These are phyloP conservation scores for Bonia amplexicaulis DNA, from an alignment of 176 grass and related monocot species.

Conservation along the genomic window DNA sequence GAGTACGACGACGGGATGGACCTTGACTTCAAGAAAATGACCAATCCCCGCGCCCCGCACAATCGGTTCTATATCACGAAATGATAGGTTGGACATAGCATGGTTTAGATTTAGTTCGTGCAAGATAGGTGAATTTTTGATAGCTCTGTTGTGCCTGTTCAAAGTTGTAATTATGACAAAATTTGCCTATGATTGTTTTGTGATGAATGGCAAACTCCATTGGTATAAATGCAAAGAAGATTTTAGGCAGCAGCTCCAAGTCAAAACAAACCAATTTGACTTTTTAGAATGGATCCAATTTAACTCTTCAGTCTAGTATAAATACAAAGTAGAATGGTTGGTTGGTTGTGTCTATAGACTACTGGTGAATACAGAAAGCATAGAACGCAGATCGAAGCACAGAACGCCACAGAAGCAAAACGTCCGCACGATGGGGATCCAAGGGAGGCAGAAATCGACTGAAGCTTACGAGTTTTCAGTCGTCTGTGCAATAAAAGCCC, in stretches of 20 bases:
- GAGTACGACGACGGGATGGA: constrained; percentile 70
- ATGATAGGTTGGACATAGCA: neutral
- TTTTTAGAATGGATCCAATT: neutral
- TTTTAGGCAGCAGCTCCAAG: neutral
- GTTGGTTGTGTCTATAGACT: neutral
- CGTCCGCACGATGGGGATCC: too few relatives aligned
- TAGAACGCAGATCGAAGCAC: too few relatives aligned
- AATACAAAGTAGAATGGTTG: neutral
- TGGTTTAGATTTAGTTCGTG: constrained; percentile 28
- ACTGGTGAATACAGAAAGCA: neutral
- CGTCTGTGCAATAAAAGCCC: too few relatives aligned
- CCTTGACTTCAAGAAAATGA: constrained; percentile 52
- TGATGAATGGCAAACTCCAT: neutral
- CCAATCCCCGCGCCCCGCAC: constrained; percentile 26
- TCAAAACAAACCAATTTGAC: neutral
- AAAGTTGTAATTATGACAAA: constrained; percentile 7
- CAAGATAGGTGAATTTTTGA: constrained; percentile 16
- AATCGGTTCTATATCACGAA: constrained; percentile 38
- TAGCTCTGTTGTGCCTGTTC: neutral
- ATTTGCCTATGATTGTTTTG: neutral
- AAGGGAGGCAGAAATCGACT: too few relatives aligned
- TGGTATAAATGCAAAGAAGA: neutral
- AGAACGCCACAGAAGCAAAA: too few relatives aligned
- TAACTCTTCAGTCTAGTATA: neutral
- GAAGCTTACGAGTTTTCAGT: too few relatives aligned